Evolutionary conservation across 805 yeast genomes (phyloP), one percentile per base, ranked within the genome.

Genomic region (Candida argentea): DNA sequence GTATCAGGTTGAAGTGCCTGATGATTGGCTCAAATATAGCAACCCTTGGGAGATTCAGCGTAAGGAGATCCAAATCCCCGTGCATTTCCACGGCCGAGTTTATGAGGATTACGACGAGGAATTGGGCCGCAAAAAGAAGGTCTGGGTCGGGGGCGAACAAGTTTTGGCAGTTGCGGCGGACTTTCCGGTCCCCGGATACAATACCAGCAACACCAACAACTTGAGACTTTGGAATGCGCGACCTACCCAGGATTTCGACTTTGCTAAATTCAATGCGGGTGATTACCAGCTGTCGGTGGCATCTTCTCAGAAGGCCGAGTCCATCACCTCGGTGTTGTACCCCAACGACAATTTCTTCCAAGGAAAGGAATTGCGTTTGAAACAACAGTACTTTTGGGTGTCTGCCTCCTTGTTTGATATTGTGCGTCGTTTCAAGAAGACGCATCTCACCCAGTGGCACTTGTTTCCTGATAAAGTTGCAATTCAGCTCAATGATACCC

Each of bases 351-450:
- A 86, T 55, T 87, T 86, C 52, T 80, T 82, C 47, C 70, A 74
- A 39, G 96, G 96, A 44, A 86, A 87, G 57, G 94, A 84, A 52
- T 67, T 86, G 48, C 74, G 96, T 51, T 71, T 86, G 55, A 87
- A 87, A 57, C 96, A 86, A 62, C 96, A 86, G 57, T 87, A 85
- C 57, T 87, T 86, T 60, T 86, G 96, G 96, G 95, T 87, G 29
- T 77, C 94, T 28, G 95, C 96, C 19, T 83, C 95, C 10, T 67
- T 87, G 42, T 85, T 81, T 45, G 96, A 86, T 53, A 86, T 86
- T 42, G 73, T 86, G 24, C 77, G 96, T 50, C 72, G 96, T 47
- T 86, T 81, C 61, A 78, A 85, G 55, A 87, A 87, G 60, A 54
- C 76, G 30, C 58, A 60, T 38, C 69, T 69, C 42, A 67, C 73